Base-by-base conservation (phyloP, 805 yeast species). In the Starmerella floris region DNA sequence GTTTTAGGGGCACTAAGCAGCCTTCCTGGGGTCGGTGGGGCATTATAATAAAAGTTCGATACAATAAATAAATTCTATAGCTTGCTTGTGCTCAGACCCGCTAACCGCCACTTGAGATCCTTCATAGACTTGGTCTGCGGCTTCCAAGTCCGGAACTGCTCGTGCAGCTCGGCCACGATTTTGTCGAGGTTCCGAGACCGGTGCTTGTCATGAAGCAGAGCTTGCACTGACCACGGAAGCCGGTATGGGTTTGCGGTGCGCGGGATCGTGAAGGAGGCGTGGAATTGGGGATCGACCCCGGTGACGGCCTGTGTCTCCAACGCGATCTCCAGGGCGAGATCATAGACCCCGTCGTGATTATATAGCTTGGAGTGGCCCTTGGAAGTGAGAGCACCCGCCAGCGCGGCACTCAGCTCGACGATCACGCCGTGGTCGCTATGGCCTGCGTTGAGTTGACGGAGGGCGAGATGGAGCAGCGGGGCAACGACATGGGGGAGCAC, bases 301-400 rank as follows among this genome's bases (percentile, higher is more conserved):
- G 32, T 64, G 22, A 11, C 22, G 15, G 22, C 11, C 17, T 30
- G 32, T 10, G 36, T 33, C 52, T 81, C 85, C 20, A 87, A 61
- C 1, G 83, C 73, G 56, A 81, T 79, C 45, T 76, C 70, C 33
- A 87, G 55, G 0, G 91, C 95, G 47, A 83, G 57, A 50, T 77
- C 83, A 57, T 88, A 88, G 1, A 91, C 97, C 43, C 77, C 73
- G 3, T 77, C 74, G 50, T 83, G 94, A 53, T 82, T 80, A 60
- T 88, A 88, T 23, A 91, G 76, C 49, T 73, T 79, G 0, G 96
- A 85, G 59, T 88, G 98, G 0, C 98, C 98, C 6, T 91, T 87
- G 2, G 96, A 95, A 0, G 95, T 88, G 41, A 91, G 65, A 1
- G 95, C 81, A 0, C 98, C 98, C 0, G 93, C 91, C 48, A 81